Evolutionary conservation across 495 filamentous ascomycete species (phyloP).

Genomic region (Penicillium steckii): DNA sequence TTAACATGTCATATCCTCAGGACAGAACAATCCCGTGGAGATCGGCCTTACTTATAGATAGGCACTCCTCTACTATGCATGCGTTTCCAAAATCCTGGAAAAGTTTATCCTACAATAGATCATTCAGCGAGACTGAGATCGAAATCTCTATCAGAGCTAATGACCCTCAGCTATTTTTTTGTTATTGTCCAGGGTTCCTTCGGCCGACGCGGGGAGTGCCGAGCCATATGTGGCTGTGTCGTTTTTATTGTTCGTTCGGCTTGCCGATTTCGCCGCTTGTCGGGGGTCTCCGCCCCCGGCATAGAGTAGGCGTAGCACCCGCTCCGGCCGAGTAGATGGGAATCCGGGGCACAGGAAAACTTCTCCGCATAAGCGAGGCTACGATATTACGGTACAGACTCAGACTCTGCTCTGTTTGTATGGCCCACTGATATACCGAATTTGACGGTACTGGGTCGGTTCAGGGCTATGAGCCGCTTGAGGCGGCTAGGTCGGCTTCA

Average conservation of each 20-base stretch:
- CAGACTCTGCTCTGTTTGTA: too few species aligned
- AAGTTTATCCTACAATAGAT: background rate
- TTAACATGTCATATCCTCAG: background rate
- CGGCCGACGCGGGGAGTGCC: conserved; percentile 2
- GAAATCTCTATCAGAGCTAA: background rate
- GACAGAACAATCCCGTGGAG: too few species aligned
- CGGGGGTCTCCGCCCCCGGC: conserved; percentile 8
- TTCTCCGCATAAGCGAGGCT: too few species aligned
- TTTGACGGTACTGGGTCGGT: too few species aligned
- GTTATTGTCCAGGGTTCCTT: background rate
- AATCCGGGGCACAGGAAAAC: too few species aligned
- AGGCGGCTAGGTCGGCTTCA: too few species aligned
- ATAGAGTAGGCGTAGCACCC: background rate
- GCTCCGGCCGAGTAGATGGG: conserved; percentile 4
- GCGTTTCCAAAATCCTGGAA: background rate
- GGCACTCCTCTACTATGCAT: too few species aligned
- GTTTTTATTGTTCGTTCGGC: conserved; percentile 3
- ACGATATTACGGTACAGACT: too few species aligned
- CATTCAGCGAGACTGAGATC: background rate
- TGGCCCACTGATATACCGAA: too few species aligned
- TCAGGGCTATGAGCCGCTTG: too few species aligned
- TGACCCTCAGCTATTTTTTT: conserved; percentile 3
- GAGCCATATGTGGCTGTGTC: background rate
- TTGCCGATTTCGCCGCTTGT: conserved; percentile 2
- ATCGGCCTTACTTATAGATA: background rate